Evolutionary conservation across 176 grass and related monocot species (phyloP).

Genomic region (Pontederia paniculata): DNA sequence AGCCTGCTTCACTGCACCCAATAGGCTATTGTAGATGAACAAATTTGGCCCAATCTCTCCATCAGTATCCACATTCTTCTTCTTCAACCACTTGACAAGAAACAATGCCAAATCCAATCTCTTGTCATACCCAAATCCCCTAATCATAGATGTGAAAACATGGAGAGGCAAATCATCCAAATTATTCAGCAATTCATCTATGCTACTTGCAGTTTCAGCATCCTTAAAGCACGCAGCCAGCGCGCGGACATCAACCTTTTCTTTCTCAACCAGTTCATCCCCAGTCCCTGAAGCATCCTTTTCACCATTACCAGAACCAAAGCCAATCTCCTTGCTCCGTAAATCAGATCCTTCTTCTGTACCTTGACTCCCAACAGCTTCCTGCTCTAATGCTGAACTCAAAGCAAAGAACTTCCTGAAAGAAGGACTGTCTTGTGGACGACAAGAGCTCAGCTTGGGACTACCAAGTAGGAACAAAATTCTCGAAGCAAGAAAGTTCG

Average conservation of each 20-base stretch:
- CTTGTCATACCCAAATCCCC: conserved; percentile 35
- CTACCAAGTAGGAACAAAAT: not conserved
- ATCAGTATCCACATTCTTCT: conserved; percentile 4
- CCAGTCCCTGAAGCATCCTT: not conserved
- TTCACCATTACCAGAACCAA: not conserved
- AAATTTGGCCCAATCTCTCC: conserved; percentile 27
- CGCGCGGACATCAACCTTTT: conserved; percentile 39
- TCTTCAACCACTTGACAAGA: conserved; percentile 59
- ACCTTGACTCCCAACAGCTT: conserved; percentile 3
- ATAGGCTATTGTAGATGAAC: conserved; percentile 76
- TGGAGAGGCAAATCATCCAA: conserved; percentile 50
- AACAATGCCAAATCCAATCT: conserved; percentile 54
- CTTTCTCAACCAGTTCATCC: not conserved
- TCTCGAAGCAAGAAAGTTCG: not conserved
- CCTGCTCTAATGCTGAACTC: conserved; percentile 7
- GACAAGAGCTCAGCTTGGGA: not conserved
- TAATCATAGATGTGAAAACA: conserved; percentile 62
- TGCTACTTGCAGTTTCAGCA: conserved; percentile 42
- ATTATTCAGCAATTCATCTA: conserved; percentile 27
- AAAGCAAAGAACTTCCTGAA: conserved; percentile 3
- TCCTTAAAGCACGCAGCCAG: conserved; percentile 32
- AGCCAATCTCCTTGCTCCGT: not conserved
- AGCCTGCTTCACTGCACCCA: conserved; percentile 52
- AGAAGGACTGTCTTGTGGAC: not conserved
- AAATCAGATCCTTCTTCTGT: not conserved